Evolutionary conservation across 768 basidiomycete genomes (phyloP).

Genomic region (Cystofilobasidium capitatum): DNA sequence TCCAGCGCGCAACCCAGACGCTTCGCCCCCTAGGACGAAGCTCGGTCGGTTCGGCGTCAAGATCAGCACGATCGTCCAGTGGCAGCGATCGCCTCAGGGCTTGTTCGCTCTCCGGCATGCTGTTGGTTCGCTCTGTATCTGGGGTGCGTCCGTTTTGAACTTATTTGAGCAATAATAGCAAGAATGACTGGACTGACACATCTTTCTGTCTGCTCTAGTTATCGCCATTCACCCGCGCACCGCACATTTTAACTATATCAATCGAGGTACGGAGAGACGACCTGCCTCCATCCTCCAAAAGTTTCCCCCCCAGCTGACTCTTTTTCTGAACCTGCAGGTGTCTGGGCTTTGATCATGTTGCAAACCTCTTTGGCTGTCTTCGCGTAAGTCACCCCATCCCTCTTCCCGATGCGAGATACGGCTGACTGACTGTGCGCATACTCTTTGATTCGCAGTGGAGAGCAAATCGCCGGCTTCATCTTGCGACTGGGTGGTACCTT

Average conservation of each 20-base stretch:
- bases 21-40: slow-evolving; percentile 44
- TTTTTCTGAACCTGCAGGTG: background rate
- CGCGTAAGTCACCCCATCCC: too few species aligned
- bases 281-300: too few species aligned
- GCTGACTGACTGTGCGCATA: too few species aligned
- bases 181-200: background rate
- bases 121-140: slow-evolving; percentile 47
- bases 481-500: slow-evolving; percentile 47
- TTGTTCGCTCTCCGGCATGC: slow-evolving; percentile 50
- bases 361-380: too few species aligned
- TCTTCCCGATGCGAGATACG: too few species aligned
- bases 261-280: too few species aligned
- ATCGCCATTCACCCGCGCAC: slow-evolving; percentile 27
- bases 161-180: background rate
- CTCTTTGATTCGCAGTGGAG: too few species aligned
- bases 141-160: slow-evolving; percentile 35
- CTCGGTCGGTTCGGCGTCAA: slow-evolving; percentile 43
- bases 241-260: slow-evolving; percentile 42
- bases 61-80: slow-evolving; percentile 41
- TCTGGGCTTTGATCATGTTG: slow-evolving; percentile 33
- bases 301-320: too few species aligned
- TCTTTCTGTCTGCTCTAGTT: background rate
- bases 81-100: slow-evolving; percentile 44
- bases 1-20: slow-evolving; percentile 46
- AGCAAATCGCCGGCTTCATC: slow-evolving; percentile 49